phyloP scores from a whole-genome alignment of 495 filamentous ascomycete genomes.

The Apiosordaria backusii region DNA sequence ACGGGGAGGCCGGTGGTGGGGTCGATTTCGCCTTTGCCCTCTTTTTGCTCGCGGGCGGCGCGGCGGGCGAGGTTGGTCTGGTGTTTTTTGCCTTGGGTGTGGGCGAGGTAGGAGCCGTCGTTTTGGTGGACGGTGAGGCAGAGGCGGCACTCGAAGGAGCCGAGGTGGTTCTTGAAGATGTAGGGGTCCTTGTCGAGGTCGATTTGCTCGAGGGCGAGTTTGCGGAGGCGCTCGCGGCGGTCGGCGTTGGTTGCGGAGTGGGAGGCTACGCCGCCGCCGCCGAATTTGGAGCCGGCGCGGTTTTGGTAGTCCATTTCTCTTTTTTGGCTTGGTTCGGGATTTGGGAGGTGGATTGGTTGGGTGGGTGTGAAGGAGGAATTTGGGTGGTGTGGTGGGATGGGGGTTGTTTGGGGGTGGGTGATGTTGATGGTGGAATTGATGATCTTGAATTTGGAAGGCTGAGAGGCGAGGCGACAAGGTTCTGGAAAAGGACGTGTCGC shows the following conservation, averaged over 20 bases:
- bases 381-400: background rate
- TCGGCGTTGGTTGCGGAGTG: conserved; percentile 92
- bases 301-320: conserved; percentile 70
- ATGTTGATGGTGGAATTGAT: background rate
- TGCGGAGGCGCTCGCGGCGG: conserved; percentile 92
- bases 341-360: background rate
- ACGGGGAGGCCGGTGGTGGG: conserved; percentile 69
- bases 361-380: background rate
- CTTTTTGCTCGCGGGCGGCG: conserved; percentile 88
- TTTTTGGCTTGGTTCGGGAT: background rate
- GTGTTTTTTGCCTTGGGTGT: conserved; percentile 98
- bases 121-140: conserved; percentile 99
- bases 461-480: background rate
- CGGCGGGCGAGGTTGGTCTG: conserved; percentile 98
- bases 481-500: background rate
- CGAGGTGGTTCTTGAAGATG: conserved; percentile 99
- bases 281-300: conserved; percentile 95
- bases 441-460: background rate
- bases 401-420: background rate
- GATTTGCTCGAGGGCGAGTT: conserved; percentile 97
- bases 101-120: conserved; percentile 97
- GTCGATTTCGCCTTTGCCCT: conserved; percentile 68
- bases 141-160: conserved; percentile 95
- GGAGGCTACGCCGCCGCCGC: conserved; percentile 93
- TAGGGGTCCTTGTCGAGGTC: conserved; percentile 99